These are phyloP conservation scores for Cercophora sp. DNA, from an alignment of 495 filamentous ascomycete genomes.

Conservation along the genomic window DNA sequence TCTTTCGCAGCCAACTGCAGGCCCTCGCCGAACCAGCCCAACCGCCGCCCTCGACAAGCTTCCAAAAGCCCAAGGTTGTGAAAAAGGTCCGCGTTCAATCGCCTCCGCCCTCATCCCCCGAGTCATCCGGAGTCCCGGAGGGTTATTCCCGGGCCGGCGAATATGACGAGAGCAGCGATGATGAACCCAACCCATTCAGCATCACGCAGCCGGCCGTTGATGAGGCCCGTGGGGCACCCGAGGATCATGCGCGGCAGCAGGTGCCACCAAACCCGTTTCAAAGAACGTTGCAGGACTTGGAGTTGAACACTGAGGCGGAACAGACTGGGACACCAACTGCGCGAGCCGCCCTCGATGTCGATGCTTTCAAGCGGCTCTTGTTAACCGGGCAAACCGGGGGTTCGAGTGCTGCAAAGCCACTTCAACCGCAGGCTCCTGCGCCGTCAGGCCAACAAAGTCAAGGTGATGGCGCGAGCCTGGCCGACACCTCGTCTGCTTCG, in stretches of 20 bases:
- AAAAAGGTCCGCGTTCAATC: conserved; percentile 57
- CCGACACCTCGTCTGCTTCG: conserved; percentile 45
- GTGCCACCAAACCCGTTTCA: conserved; percentile 51
- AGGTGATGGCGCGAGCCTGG: conserved; percentile 44
- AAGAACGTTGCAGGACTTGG: conserved; percentile 44
- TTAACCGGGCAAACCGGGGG: conserved; percentile 53
- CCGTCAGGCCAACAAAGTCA: too few relatives aligned
- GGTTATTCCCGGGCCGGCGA: conserved; percentile 29
- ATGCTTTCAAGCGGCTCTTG: conserved; percentile 57
- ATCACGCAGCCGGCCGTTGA: conserved; percentile 11
- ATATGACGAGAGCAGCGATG: conserved; percentile 22
- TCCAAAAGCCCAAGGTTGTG: conserved; percentile 44
- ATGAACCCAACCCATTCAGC: conserved; percentile 26
- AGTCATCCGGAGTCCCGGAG: conserved; percentile 32
- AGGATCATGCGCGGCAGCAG: too few relatives aligned
- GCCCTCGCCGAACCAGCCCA: conserved; percentile 24
- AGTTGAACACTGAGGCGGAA: conserved; percentile 22
- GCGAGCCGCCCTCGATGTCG: conserved; percentile 53
- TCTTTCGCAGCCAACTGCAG: conserved; percentile 27
- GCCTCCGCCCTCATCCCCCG: conserved; percentile 50
- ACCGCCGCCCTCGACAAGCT: conserved; percentile 35
- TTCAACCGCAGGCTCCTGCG: not conserved
- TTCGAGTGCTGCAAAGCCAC: not conserved
- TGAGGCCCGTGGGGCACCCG: not conserved
- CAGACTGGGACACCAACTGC: conserved; percentile 18